These are phyloP conservation scores for Trichophyton rubrum DNA, from an alignment of 2,329 filamentous ascomycete species.

Conservation along the genomic window DNA sequence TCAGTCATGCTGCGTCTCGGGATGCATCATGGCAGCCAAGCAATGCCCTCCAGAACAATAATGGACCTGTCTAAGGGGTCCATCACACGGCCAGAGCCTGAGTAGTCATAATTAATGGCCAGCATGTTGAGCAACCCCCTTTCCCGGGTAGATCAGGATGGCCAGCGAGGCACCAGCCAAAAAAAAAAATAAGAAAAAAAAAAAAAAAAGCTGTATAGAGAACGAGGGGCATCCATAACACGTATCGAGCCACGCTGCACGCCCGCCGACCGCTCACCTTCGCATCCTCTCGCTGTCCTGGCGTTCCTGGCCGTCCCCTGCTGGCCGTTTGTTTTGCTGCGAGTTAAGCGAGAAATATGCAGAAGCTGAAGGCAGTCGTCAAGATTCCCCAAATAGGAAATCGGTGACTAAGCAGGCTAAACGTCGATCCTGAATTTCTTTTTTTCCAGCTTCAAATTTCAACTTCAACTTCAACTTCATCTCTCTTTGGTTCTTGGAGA, in stretches of 20 bases:
- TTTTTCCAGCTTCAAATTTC: neutral
- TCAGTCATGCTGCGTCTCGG: neutral
- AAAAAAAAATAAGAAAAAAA: too few species aligned
- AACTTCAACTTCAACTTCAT: neutral
- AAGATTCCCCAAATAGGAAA: conserved; percentile 22
- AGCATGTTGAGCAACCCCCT: too few species aligned
- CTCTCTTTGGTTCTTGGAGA: too few species aligned
- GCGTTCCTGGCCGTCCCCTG: too few species aligned
- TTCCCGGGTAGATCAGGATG: too few species aligned
- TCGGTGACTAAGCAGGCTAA: neutral
- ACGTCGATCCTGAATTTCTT: neutral
- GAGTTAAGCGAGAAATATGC: neutral
- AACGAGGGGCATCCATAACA: too few species aligned
- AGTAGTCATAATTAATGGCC: neutral
- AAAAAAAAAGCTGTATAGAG: too few species aligned
- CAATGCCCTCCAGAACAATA: neutral
- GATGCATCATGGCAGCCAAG: neutral
- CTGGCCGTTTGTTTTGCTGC: too few species aligned
- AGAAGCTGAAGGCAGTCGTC: neutral
- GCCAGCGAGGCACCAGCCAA: too few species aligned
- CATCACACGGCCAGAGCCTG: neutral
- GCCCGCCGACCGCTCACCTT: too few species aligned
- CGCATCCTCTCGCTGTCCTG: too few species aligned
- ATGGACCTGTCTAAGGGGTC: neutral
- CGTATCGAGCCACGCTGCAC: too few species aligned